Conservation (phyloP, 805 yeast genomes). For the Suhomyces tanzawaensis region DNA sequence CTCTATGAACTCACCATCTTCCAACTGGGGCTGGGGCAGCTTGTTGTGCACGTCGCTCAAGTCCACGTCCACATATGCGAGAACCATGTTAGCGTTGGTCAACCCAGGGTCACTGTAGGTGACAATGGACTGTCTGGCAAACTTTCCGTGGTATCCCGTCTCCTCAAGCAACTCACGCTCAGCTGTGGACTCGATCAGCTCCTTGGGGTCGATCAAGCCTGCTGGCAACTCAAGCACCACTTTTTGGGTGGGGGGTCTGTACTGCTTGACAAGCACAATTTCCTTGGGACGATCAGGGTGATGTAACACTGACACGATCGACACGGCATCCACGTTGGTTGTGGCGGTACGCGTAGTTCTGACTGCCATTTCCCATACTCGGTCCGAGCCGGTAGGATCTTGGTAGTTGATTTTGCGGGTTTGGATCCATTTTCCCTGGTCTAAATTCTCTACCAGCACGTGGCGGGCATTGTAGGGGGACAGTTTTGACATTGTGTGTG, state of each 20-base stretch:
- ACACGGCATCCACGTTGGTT: constrained; percentile 83
- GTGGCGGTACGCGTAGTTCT: constrained; percentile 66
- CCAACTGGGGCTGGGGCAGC: constrained; percentile 71
- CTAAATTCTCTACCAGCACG: constrained; percentile 32
- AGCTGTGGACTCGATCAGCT: constrained; percentile 76
- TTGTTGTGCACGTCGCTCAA: constrained; percentile 59
- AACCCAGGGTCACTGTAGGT: constrained; percentile 78
- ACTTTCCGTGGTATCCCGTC: constrained; percentile 83
- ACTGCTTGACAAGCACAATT: constrained; percentile 77
- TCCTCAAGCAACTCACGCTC: constrained; percentile 86
- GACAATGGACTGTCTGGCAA: constrained; percentile 28
- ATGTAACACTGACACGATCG: constrained; percentile 71
- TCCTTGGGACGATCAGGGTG: constrained; percentile 31
- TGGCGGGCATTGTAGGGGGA: constrained; percentile 38
- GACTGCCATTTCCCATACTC: constrained; percentile 92
- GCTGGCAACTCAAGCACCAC: constrained; percentile 95
- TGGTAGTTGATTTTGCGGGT: constrained; percentile 62
- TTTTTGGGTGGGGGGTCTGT: constrained; percentile 87
- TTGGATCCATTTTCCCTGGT: constrained; percentile 45
- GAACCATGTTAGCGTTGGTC: constrained; percentile 80
- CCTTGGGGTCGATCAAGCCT: constrained; percentile 85
- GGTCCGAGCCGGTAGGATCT: constrained; percentile 64
- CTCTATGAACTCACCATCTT: constrained; percentile 91
- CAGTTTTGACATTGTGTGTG: not conserved
- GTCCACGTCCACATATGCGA: constrained; percentile 80